These are phyloP conservation scores for Irpex rosettiformis DNA, from an alignment of 1,284 basidiomycete species.

Conservation along the genomic window DNA sequence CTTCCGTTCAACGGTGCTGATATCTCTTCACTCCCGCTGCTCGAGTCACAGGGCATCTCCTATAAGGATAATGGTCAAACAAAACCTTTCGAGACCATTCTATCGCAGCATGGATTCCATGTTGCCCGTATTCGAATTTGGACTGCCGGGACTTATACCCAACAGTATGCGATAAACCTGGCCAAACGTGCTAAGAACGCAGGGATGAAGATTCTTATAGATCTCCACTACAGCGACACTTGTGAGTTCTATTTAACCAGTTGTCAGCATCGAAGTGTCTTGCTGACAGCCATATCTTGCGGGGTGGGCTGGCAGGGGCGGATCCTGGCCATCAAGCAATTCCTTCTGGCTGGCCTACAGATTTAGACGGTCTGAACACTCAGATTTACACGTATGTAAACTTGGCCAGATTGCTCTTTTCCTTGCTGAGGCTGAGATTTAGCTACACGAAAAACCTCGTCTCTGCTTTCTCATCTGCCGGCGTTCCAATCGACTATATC, in stretches of 20 bases:
- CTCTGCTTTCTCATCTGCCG: constrained; percentile 45
- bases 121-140: constrained; percentile 58
- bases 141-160: constrained; percentile 55
- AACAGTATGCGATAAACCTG: constrained; percentile 50
- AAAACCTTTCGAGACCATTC: constrained; percentile 49
- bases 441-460: constrained; percentile 56
- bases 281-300: neutral
- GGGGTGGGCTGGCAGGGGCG: constrained; percentile 45
- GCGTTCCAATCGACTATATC: constrained; percentile 42
- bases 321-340: constrained; percentile 61
- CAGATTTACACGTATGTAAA: constrained; percentile 47
- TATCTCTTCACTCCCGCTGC: constrained; percentile 52
- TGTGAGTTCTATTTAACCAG: constrained; percentile 34
- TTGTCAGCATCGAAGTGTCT: neutral
- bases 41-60: constrained; percentile 46
- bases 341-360: constrained; percentile 54
- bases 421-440: neutral
- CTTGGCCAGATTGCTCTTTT: neutral
- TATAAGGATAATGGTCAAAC: constrained; percentile 45
- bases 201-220: constrained; percentile 54
- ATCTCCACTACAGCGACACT: constrained; percentile 64
- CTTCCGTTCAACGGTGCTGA: constrained; percentile 55
- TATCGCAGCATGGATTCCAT: constrained; percentile 51
- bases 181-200: constrained; percentile 54
- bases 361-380: constrained; percentile 46